Percentiles rank a stretch among this genome's conserved stretches.
phyloP scores from a whole-genome alignment of 2,329 filamentous ascomycete genomes.

The Colletotrichum liaoningense region DNA sequence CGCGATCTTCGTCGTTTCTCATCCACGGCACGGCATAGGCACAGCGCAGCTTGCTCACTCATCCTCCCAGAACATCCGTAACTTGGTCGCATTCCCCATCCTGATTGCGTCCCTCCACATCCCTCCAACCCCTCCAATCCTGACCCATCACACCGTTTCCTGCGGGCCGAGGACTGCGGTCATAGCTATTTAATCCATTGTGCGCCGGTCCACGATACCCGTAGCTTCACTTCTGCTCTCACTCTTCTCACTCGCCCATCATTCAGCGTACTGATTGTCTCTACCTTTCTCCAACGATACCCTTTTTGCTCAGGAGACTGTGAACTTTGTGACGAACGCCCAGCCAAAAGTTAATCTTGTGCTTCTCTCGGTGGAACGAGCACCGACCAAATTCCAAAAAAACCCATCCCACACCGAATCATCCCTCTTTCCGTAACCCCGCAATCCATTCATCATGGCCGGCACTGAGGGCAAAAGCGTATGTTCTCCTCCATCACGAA shows the following conservation, averaged over 20 bases:
- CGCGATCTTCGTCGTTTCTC: neutral
- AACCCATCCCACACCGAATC: neutral
- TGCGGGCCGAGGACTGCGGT: constrained; percentile 2
- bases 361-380: constrained; percentile 6
- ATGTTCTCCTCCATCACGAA: neutral
- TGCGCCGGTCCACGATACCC: constrained; percentile 9
- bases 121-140: constrained; percentile 24
- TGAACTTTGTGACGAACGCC: neutral
- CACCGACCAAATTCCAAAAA: constrained; percentile 6
- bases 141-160: neutral
- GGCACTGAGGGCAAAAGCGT: constrained; percentile 36
- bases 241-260: neutral
- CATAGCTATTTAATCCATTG: constrained; percentile 29
- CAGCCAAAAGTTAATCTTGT: neutral
- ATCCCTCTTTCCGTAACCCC: neutral
- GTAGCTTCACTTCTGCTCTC: neutral
- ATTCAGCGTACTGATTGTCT: neutral
- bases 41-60: neutral
- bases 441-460: constrained; percentile 29
- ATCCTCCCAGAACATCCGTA: neutral
- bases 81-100: constrained; percentile 3
- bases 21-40: neutral
- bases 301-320: neutral
- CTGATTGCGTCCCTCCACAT: constrained; percentile 7
- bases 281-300: constrained; percentile 9